phyloP scores from a whole-genome alignment of 2,329 filamentous ascomycete species.

The Talaromyces marneffei region DNA sequence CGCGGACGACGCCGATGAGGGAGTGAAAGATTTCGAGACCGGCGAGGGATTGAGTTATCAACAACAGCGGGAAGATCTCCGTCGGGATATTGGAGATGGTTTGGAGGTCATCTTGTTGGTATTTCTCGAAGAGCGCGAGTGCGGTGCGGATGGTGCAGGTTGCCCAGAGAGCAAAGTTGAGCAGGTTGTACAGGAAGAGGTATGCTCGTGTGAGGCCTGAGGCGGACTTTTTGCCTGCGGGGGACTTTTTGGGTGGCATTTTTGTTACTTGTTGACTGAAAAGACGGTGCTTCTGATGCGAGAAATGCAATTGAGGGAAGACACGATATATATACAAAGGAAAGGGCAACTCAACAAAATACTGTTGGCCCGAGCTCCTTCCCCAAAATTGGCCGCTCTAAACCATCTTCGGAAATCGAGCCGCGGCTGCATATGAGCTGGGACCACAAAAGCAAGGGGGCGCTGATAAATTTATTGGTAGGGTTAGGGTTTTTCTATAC shows the following conservation, averaged over 20 bases:
- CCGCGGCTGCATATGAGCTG: background rate
- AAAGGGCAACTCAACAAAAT: background rate
- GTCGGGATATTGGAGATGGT: slow-evolving; percentile 39
- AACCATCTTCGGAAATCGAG: background rate
- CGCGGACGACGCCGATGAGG: slow-evolving; percentile 71
- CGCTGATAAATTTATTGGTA: too few relatives aligned
- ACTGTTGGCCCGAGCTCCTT: background rate
- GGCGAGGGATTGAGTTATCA: slow-evolving; percentile 75
- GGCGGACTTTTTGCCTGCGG: slow-evolving; percentile 10
- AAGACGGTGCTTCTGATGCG: too few relatives aligned
- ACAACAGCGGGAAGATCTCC: slow-evolving; percentile 39
- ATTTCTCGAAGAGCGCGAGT: slow-evolving; percentile 45
- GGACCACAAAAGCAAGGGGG: background rate
- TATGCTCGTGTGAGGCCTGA: slow-evolving; percentile 45
- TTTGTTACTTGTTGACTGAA: background rate
- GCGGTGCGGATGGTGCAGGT: slow-evolving; percentile 66
- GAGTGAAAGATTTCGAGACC: slow-evolving; percentile 79
- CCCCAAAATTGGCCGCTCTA: background rate
- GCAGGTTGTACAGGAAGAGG: slow-evolving; percentile 77
- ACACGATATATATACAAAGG: background rate
- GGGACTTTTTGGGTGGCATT: slow-evolving; percentile 11
- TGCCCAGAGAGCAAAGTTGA: slow-evolving; percentile 72
- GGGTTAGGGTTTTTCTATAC: background rate
- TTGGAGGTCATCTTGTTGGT: slow-evolving; percentile 38
- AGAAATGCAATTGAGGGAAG: background rate